Percentiles rank a stretch among this genome's conserved stretches.
These are phyloP conservation scores for Carex pumila DNA, from an alignment of 176 grass and related monocot species.

Conservation along the genomic window DNA sequence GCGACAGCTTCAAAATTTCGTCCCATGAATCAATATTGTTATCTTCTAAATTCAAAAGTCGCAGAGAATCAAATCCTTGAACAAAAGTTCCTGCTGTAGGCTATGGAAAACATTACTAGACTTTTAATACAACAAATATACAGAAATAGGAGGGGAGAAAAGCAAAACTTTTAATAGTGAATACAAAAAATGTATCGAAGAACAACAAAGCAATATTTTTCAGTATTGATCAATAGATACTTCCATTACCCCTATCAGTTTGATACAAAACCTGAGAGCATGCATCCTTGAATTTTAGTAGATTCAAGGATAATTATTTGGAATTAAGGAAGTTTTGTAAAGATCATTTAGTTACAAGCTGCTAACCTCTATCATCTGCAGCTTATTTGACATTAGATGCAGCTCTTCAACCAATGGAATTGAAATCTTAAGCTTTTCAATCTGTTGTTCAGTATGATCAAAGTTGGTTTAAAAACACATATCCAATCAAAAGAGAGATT, in stretches of 20 bases:
- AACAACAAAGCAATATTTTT: neutral
- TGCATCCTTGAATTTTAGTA: neutral
- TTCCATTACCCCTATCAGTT: neutral
- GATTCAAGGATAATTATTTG: neutral
- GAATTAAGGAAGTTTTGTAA: neutral
- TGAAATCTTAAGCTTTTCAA: conserved; percentile 61
- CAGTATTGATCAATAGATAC: neutral
- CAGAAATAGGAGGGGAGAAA: neutral
- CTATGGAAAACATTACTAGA: conserved; percentile 29
- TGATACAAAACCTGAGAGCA: neutral
- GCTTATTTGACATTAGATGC: conserved; percentile 76
- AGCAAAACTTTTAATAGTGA: neutral
- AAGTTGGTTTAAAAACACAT: neutral
- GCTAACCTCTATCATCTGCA: conserved; percentile 60
- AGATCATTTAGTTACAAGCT: conserved; percentile 5
- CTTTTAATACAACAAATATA: neutral
- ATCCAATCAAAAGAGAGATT: neutral
- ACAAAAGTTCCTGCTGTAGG: conserved; percentile 34
- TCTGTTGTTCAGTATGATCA: conserved; percentile 39
- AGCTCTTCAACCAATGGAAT: conserved; percentile 59
- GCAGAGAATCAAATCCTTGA: conserved; percentile 55
- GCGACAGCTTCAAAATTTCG: conserved; percentile 82
- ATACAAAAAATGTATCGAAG: neutral
- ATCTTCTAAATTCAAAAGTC: conserved; percentile 85
- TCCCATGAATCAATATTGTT: conserved; percentile 79